Percentiles rank a stretch among this genome's conserved stretches.
These are phyloP conservation scores for Protomyces gravidus DNA, from an alignment of 1,139 yeast genomes.

Conservation along the genomic window DNA sequence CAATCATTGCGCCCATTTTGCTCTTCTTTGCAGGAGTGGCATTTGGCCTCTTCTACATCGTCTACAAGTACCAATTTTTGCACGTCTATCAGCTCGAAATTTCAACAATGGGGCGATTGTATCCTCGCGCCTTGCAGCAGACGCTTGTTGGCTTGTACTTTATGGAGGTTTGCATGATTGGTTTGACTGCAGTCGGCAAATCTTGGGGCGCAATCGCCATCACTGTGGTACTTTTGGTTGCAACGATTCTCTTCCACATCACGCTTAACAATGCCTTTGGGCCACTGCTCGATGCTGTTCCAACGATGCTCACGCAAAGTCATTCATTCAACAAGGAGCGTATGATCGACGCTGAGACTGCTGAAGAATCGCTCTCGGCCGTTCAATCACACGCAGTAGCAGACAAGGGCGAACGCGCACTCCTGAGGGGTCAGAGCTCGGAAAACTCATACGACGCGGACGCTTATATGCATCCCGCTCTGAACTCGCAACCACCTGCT, in stretches of 20 bases:
- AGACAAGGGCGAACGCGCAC: conserved; percentile 16
- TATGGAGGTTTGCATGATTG: conserved; percentile 79
- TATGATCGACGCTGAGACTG: background rate
- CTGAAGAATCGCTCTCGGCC: conserved; percentile 7
- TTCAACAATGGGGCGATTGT: conserved; percentile 78
- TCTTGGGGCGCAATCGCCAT: conserved; percentile 91
- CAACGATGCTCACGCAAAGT: conserved; percentile 50
- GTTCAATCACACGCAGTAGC: conserved; percentile 18
- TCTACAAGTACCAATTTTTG: conserved; percentile 72
- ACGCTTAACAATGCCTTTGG: conserved; percentile 60
- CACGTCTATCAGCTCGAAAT: conserved; percentile 63
- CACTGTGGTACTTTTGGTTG: conserved; percentile 59
- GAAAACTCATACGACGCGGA: conserved; percentile 23
- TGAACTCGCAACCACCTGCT: conserved; percentile 59
- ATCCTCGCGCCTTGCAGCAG: conserved; percentile 83
- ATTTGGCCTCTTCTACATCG: conserved; percentile 67
- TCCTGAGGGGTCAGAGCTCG: background rate
- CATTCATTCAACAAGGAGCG: conserved; percentile 13
- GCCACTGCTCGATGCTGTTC: conserved; percentile 62
- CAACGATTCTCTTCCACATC: conserved; percentile 64
- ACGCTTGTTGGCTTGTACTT: conserved; percentile 81
- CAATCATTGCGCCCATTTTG: conserved; percentile 75
- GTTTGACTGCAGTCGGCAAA: conserved; percentile 81
- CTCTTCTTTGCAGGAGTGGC: conserved; percentile 66
- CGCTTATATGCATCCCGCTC: conserved; percentile 64